Base-by-base conservation (phyloP, 1,284 basidiomycete species). In the Cutaneotrichosporon spelunceum region DNA sequence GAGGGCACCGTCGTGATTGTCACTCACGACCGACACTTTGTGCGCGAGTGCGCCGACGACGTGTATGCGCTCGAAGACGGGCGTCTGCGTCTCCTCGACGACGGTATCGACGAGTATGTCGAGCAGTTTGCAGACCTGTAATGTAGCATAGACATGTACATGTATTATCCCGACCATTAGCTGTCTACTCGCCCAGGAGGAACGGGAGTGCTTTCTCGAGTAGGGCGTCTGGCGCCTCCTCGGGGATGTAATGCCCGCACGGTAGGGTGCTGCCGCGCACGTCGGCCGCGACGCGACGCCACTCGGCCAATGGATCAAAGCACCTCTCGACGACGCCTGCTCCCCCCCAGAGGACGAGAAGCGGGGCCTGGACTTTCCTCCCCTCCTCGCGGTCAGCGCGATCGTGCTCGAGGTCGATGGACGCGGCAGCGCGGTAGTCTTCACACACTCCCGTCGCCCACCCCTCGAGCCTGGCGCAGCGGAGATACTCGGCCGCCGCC, bases 1-100 rank as follows among this genome's bases (percentile, higher is more conserved):
- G 76, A 77, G 26, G 87, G 88, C 3, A 86, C 83, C 0, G 72
- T 89, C 30, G 75, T 88, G 11, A 78, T 89, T 11, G 83, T 89
- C 57, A 87, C 85, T 34, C 88, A 90, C 72, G 88, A 89, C 71
- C 81, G 87, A 63, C 65, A 63, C 57, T 66, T 63, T 54, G 65
- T 63, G 42, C 65, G 65, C 49, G 65, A 66, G 54, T 53, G 47
- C 8, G 61, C 65, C 5, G 64, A 66, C 42, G 57, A 49, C 24
- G 64, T 66, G 8, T 66, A 63, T 8, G 56, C 49, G 6, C 59
- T 66, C 16, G 61, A 61, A 36, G 61, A 52, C 3, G 64, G 64
- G 9, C 48, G 65, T 14, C 34, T 66, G 27, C 45, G 26, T 29
- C 50, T 34, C 24, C 57, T 63, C 21, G 65, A 66, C 56, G 59